Percentiles rank a stretch among this genome's conserved stretches.
phyloP scores from a whole-genome alignment of 106 monocot genomes.

The Triglochin maritima region DNA sequence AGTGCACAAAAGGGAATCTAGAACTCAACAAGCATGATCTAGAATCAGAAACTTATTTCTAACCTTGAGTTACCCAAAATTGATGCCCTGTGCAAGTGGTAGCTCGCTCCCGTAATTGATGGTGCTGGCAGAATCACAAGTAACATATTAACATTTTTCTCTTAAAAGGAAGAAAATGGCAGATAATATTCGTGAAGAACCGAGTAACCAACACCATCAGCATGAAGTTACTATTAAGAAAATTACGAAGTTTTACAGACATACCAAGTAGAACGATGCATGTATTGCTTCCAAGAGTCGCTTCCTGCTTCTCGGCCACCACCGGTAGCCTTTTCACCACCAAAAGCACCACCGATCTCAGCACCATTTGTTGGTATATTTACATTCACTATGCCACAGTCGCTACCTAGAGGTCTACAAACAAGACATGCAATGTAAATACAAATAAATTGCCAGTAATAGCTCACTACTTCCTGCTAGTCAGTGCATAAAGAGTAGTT shows the following conservation, averaged over 20 bases:
- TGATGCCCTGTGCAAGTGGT: conserved; percentile 88
- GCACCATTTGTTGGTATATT: conserved; percentile 98
- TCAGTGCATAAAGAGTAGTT: no score
- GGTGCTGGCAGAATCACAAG: conserved; percentile 36
- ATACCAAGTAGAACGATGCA: conserved; percentile 91
- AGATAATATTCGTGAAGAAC: no score
- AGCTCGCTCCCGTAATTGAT: conserved; percentile 93
- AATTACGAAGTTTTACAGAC: neutral
- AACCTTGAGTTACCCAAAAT: conserved; percentile 49
- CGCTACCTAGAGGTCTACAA: conserved; percentile 66
- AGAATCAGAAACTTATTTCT: neutral
- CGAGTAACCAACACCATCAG: no score
- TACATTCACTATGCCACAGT: conserved; percentile 76
- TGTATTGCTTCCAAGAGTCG: conserved; percentile 99
- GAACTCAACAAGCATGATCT: neutral
- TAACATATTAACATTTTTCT: neutral
- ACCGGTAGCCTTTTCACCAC: conserved; percentile 97
- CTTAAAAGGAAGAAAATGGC: neutral
- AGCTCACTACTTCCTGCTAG: no score
- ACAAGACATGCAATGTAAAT: no score
- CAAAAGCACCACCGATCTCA: conserved; percentile 98
- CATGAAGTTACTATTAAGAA: neutral
- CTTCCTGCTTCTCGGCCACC: conserved; percentile 99
- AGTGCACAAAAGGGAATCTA: neutral
- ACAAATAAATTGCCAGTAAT: neutral